Evolutionary conservation across 768 basidiomycete species (phyloP), one percentile per base, ranked within the genome.

Genomic region (Suillus subaureus): DNA sequence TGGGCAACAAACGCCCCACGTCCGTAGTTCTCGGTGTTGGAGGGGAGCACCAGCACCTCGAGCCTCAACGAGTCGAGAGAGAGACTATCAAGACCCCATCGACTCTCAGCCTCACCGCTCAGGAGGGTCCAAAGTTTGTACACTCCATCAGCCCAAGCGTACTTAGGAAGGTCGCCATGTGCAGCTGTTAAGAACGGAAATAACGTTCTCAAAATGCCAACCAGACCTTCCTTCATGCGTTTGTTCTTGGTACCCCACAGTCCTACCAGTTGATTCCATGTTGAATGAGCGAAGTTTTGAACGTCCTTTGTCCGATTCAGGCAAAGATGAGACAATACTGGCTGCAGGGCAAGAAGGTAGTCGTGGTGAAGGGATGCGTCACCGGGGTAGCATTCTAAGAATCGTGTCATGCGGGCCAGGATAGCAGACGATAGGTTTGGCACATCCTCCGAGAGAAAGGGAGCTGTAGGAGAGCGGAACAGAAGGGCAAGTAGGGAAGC

Each of bases 161-260:
- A 79, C 15, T 7, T 26, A 37, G 72, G 70, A 15, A 73, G 60
- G 23, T 55, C 65, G 49, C 73, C 76, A 43, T 77, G 68, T 42
- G 76, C 77, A 39, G 81, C 78, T 0, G 83, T 83, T 58, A 92
- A 76, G 74, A 89, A 95, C 1, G 92, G 92, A 51, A 96, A 85
- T 4, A 97, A 80, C 16, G 83, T 80, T 21, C 86, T 85, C 23
- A 97, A 77, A 28, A 93, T 82, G n/a, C 89, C 83, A 35, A 96
- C 80, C 21, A 98, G 79, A 52, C 87, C 85, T 74, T 96, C 95
- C 73, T 96, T 95, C 69, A 91, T 79, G 9, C 81, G 75, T 65
- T 85, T 88, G 74, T 88, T 89, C 78, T 93, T 94, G 21, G 90
- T 90, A 2, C 83, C 82, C 94, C 94, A 97, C 31, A 97, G 77